A percentile compares a stretch with the other conserved stretches of the same genome.
phyloP scores from a whole-genome alignment of 2,329 filamentous ascomycete genomes.

The Exophiala viscosa region DNA sequence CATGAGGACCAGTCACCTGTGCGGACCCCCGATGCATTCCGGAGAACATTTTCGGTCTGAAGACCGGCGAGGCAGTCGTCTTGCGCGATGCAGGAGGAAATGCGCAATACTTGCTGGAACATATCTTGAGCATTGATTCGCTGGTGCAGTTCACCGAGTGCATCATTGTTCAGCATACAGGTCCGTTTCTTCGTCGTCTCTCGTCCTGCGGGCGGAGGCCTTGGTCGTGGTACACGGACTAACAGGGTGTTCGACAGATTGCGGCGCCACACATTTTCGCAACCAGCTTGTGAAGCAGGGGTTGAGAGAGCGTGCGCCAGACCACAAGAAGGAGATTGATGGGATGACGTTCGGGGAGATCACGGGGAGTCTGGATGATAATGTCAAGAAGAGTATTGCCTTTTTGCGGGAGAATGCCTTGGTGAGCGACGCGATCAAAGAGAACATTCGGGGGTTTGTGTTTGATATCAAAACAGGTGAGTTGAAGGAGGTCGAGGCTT shows the following conservation, averaged over 20 bases:
- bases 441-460: conserved; percentile 9
- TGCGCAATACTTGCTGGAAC: conserved; percentile 9
- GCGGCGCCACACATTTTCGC: conserved; percentile 12
- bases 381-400: conserved; percentile 14
- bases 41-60: conserved; percentile 14
- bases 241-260: conserved; percentile 2
- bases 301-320: conserved; percentile 6
- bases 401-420: conserved; percentile 11
- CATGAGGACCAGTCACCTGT: conserved; percentile 10
- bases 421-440: conserved; percentile 5
- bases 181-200: background rate
- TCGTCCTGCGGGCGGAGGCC: background rate
- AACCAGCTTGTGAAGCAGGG: conserved; percentile 8
- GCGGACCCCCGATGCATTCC: conserved; percentile 17
- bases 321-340: conserved; percentile 4
- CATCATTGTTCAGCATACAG: conserved; percentile 15
- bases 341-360: conserved; percentile 10
- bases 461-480: conserved; percentile 14
- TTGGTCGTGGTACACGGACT: background rate
- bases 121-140: conserved; percentile 10
- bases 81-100: conserved; percentile 13
- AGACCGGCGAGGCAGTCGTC: conserved; percentile 8
- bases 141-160: conserved; percentile 10
- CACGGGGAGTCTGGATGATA: conserved; percentile 10
- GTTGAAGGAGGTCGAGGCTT: conserved; percentile 5